These are phyloP conservation scores for Dicorynia guianensis DNA, from an alignment of 306 rosid genomes.

Conservation along the genomic window DNA sequence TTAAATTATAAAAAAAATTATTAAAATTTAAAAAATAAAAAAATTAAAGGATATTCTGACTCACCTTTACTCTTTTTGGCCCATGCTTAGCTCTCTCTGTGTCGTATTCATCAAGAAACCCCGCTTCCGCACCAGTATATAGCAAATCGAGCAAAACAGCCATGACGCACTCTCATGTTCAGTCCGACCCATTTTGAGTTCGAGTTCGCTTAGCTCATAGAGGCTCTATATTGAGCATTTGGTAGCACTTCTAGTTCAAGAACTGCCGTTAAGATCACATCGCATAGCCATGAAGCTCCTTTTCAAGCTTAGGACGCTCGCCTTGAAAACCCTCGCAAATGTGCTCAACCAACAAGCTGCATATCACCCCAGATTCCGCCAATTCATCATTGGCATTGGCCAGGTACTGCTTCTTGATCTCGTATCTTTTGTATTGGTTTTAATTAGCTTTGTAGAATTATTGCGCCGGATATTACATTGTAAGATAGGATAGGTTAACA, in stretches of 20 bases:
- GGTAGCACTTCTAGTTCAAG: not conserved
- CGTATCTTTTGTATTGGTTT: not conserved
- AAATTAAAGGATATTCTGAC: too few relatives aligned
- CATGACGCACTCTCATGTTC: not conserved
- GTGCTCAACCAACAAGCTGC: constrained; percentile 63
- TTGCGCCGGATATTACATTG: not conserved
- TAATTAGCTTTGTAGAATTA: not conserved
- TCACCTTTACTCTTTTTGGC: too few relatives aligned
- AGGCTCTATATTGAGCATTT: constrained; percentile 7
- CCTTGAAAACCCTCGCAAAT: constrained; percentile 59
- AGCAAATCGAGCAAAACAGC: constrained; percentile 29
- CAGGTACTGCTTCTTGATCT: constrained; percentile 49
- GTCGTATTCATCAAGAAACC: constrained; percentile 51
- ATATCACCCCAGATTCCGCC: constrained; percentile 62
- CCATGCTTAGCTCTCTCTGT: not conserved
- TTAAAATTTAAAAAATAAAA: too few relatives aligned
- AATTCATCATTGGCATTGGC: constrained; percentile 56
- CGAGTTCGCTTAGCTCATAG: not conserved
- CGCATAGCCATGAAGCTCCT: constrained; percentile 54
- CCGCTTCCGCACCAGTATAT: not conserved
- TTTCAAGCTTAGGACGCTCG: constrained; percentile 66
- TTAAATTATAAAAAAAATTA: too few relatives aligned
- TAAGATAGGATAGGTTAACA: too few relatives aligned
- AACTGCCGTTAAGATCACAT: constrained; percentile 24
- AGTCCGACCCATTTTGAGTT: not conserved